phyloP scores from a whole-genome alignment of 495 filamentous ascomycete species.

The Penicillium simplicissimum region DNA sequence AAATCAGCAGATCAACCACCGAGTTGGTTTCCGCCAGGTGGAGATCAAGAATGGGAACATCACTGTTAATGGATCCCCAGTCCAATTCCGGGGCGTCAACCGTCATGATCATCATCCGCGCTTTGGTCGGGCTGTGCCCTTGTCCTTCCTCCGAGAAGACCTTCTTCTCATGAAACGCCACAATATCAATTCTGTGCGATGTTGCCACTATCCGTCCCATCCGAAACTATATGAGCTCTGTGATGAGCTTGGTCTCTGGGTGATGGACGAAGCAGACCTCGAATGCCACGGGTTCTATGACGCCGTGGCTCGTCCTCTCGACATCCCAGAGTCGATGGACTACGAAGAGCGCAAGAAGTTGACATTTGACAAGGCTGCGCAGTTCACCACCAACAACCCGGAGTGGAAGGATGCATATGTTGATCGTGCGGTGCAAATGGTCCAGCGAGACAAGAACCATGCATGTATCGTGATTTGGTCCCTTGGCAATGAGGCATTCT shows the following conservation, averaged over 20 bases:
- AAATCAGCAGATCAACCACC: background rate
- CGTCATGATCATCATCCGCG: constrained; percentile 63
- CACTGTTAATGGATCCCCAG: constrained; percentile 22
- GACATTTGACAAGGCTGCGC: constrained; percentile 42
- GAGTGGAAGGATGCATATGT: constrained; percentile 65
- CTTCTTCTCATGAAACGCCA: constrained; percentile 66
- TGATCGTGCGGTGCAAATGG: constrained; percentile 62
- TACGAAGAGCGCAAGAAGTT: background rate
- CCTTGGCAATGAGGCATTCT: constrained; percentile 69
- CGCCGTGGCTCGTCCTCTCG: constrained; percentile 45
- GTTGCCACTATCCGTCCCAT: constrained; percentile 15
- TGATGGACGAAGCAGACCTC: constrained; percentile 71
- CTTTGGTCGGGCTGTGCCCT: constrained; percentile 59
- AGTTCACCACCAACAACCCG: constrained; percentile 58
- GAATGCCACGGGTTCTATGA: constrained; percentile 69
- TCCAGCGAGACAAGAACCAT: constrained; percentile 67
- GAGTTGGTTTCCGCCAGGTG: background rate
- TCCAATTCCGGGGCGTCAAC: constrained; percentile 62
- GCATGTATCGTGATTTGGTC: constrained; percentile 69
- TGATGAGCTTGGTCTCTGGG: constrained; percentile 68
- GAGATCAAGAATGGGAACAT: background rate
- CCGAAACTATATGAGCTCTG: constrained; percentile 37
- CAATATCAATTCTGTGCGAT: constrained; percentile 66
- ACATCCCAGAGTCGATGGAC: constrained; percentile 38
- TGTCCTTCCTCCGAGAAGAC: constrained; percentile 56